Percentiles rank a stretch among this genome's conserved stretches.
Evolutionary conservation across 2,329 filamentous ascomycete species (phyloP).

Genomic region (Neofusicoccum cordaticola): DNA sequence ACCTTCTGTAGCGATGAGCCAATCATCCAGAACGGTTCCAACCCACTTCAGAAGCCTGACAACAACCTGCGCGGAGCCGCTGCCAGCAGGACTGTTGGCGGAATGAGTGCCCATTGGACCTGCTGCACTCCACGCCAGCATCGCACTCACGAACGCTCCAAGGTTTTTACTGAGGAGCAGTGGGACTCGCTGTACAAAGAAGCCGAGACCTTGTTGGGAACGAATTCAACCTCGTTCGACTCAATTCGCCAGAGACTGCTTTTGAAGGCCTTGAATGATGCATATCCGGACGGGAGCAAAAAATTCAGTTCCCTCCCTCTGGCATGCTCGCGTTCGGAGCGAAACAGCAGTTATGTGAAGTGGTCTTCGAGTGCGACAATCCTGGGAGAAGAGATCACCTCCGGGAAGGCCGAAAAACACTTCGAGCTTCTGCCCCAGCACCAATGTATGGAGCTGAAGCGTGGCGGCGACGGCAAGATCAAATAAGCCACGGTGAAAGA

Average conservation of each 20-base stretch:
- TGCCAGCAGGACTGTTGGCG: slow-evolving; percentile 24
- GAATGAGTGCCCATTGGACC: slow-evolving; percentile 29
- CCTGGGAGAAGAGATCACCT: neutral
- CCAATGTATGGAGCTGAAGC: neutral
- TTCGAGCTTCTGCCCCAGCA: neutral
- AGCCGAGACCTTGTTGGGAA: neutral
- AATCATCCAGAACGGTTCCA: neutral
- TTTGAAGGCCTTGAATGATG: neutral
- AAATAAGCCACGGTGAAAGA: neutral
- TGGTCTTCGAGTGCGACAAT: neutral
- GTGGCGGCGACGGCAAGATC: neutral
- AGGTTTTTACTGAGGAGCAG: neutral
- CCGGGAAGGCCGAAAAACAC: neutral
- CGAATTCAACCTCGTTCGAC: neutral
- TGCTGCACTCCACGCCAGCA: slow-evolving; percentile 21
- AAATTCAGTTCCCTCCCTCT: neutral
- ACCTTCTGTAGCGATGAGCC: neutral
- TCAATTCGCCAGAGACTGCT: neutral
- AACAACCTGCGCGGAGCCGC: slow-evolving; percentile 19
- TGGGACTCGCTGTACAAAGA: neutral
- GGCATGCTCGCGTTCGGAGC: neutral
- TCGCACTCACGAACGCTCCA: neutral
- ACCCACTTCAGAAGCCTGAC: slow-evolving; percentile 20
- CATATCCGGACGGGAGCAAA: neutral
- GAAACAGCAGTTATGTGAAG: neutral